Evolutionary conservation across 495 filamentous ascomycete genomes (phyloP).

Genomic region (Lasiosphaeria ovina): DNA sequence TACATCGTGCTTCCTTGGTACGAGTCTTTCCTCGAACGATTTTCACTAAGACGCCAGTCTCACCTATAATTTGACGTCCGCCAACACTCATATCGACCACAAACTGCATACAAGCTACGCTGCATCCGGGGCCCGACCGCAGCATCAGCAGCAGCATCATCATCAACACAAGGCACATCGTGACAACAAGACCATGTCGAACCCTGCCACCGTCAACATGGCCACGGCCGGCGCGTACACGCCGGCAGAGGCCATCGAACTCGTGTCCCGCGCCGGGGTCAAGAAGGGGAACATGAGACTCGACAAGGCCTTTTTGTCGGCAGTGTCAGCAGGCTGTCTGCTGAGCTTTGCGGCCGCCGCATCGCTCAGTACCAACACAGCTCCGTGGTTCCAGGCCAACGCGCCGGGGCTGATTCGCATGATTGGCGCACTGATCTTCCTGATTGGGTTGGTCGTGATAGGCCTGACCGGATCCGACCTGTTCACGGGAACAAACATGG

Average conservation of each 20-base stretch:
- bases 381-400: slow-evolving; percentile 61
- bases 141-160: neutral
- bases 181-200: neutral
- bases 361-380: slow-evolving; percentile 49
- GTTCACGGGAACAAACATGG: slow-evolving; percentile 60
- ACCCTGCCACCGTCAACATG: neutral
- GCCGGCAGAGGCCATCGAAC: slow-evolving; percentile 45
- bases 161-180: neutral
- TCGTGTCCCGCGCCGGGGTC: slow-evolving; percentile 44
- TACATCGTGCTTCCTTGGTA: too few relatives aligned
- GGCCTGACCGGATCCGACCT: slow-evolving; percentile 57
- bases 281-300: slow-evolving; percentile 53
- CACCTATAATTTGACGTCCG: too few relatives aligned
- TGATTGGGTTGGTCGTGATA: slow-evolving; percentile 58
- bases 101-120: neutral
- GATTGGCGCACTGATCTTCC: slow-evolving; percentile 56
- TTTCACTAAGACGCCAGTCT: too few relatives aligned
- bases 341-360: slow-evolving; percentile 55
- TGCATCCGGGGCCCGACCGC: neutral
- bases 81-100: too few relatives aligned
- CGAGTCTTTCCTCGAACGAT: too few relatives aligned
- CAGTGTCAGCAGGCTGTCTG: slow-evolving; percentile 51
- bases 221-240: slow-evolving; percentile 31
- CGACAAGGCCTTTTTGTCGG: slow-evolving; percentile 55
- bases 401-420: slow-evolving; percentile 59